Evolutionary conservation across 2,329 filamentous ascomycete genomes (phyloP).

Genomic region (Trichoderma simmonsii): DNA sequence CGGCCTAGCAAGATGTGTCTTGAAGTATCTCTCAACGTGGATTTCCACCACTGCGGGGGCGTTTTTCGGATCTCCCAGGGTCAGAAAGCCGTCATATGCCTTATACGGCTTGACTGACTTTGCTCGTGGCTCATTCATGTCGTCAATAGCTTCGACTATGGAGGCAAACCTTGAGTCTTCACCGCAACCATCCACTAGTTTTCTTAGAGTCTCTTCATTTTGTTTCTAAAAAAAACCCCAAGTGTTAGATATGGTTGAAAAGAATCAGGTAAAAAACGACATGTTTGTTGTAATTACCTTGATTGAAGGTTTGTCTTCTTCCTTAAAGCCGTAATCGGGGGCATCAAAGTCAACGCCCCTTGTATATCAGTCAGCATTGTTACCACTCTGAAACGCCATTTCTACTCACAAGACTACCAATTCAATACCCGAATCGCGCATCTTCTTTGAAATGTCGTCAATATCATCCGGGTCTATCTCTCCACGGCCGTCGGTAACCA

Average conservation of each 20-base stretch:
- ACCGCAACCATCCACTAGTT: constrained; percentile 63
- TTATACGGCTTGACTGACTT: constrained; percentile 74
- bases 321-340: constrained; percentile 82
- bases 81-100: constrained; percentile 75
- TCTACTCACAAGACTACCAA: constrained; percentile 69
- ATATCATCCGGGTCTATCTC: constrained; percentile 70
- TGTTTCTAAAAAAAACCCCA: constrained; percentile 34
- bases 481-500: constrained; percentile 80
- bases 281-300: constrained; percentile 54
- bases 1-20: constrained; percentile 72
- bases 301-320: constrained; percentile 71
- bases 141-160: constrained; percentile 77
- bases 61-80: constrained; percentile 70
- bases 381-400: neutral
- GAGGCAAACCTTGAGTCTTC: constrained; percentile 71
- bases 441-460: constrained; percentile 65
- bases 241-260: neutral
- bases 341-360: constrained; percentile 95
- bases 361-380: neutral
- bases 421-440: constrained; percentile 74
- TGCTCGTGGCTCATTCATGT: constrained; percentile 71
- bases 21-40: constrained; percentile 86
- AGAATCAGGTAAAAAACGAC: neutral
- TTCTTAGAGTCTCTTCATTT: constrained; percentile 68
- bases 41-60: constrained; percentile 76